Percentiles rank a stretch among this genome's conserved stretches.
These are phyloP conservation scores for Selenicereus undatus DNA, from an alignment of 148 eudicot genomes.

Conservation along the genomic window DNA sequence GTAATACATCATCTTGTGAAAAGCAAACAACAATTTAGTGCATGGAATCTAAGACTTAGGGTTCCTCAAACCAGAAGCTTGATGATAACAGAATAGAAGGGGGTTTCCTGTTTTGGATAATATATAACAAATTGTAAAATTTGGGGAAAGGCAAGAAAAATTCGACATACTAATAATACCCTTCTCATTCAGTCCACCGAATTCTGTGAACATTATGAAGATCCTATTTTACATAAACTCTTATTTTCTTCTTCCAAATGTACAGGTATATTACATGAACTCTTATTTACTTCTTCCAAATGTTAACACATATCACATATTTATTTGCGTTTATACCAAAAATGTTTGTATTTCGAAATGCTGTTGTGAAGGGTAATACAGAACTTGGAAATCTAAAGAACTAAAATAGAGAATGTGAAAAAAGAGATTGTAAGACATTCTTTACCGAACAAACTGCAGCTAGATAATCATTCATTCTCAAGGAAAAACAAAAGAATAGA, in stretches of 20 bases:
- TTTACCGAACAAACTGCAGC: neutral
- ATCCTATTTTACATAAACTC: neutral
- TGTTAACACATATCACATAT: neutral
- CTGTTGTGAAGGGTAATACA: neutral
- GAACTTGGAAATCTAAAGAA: neutral
- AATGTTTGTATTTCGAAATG: neutral
- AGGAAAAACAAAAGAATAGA: neutral
- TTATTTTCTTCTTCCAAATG: neutral
- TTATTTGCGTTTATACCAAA: neutral
- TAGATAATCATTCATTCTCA: neutral
- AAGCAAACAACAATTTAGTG: neutral
- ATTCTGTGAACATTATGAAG: neutral
- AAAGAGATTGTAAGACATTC: neutral
- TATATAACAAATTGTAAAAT: no score
- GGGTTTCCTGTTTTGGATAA: no score
- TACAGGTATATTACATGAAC: neutral
- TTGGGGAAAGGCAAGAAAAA: neutral
- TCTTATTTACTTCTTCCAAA: neutral
- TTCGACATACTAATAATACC: neutral
- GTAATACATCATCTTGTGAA: neutral
- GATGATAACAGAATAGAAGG: neutral
- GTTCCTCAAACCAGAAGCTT: neutral
- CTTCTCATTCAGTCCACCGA: neutral
- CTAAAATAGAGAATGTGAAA: neutral
- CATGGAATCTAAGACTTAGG: neutral